Evolutionary conservation across 805 yeast genomes (phyloP), one percentile per base, ranked within the genome.

Genomic region (Schwanniomyces sp.): DNA sequence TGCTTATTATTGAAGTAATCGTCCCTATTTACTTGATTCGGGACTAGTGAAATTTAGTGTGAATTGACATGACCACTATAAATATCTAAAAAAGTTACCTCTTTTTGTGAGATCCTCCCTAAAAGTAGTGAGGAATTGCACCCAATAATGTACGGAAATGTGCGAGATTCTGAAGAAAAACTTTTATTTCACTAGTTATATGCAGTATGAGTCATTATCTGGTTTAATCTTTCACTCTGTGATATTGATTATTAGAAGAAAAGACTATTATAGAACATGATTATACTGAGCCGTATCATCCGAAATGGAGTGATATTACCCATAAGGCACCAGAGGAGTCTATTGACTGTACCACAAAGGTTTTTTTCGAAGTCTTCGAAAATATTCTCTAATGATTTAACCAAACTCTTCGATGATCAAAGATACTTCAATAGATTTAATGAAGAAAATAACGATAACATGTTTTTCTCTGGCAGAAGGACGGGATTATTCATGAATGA

Each of bases 401-500:
- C 74, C 34, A 68, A 67, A 47, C 74, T 84, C 0, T 86, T 86
- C 57, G 91, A 87, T 56, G 82, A 84, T 59, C 79, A 75, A 14
- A 62, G 65, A 11, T 82, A 74, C 55, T 86, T 88, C 81, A 59
- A 69, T 18, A 64, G 72, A 34, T 79, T 84, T 61, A 81, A 76
- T 54, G 66, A 64, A 42, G 47, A 58, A 1, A 51, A 55, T 1
- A 41, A 44, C 7, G 51, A 57, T 5, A 58, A 25, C 9, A 12
- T 30, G 7, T 32, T 45, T 6, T 43, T 40, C 26, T 43, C 52
- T 4, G 40, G 52, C 14, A 52, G 56, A 21, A 38, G 60, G 7
- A 52, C 78, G 1, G 97, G 97, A 0, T 73, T 92, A 27, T 91
- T 94, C 62, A 74, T 77, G 44, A 91, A 92, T 56, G 85, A 86